These are phyloP conservation scores for Mucor piriformis DNA, from an alignment of 371 early-diverging fungal genomes.

Conservation along the genomic window DNA sequence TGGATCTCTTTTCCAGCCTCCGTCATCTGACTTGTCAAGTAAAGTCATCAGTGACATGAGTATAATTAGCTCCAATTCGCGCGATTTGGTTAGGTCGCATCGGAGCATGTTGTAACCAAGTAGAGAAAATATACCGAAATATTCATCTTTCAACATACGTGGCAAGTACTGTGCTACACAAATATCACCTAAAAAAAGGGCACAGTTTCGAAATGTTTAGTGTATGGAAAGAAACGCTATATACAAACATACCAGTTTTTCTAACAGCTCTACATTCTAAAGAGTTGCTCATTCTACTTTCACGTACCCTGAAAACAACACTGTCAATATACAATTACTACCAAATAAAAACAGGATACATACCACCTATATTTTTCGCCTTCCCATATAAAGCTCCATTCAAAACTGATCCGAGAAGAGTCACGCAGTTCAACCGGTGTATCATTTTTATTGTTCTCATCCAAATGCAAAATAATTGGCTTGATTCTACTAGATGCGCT, in stretches of 20 bases:
- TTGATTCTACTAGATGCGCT: conserved; percentile 32
- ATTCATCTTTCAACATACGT: conserved; percentile 42
- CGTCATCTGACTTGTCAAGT: conserved; percentile 48
- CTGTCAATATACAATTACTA: not conserved
- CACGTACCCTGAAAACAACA: conserved; percentile 34
- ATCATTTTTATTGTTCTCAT: conserved; percentile 14
- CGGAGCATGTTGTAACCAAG: conserved; percentile 40
- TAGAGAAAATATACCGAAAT: conserved; percentile 49
- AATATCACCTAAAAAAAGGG: conserved; percentile 28
- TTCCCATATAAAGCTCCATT: conserved; percentile 54
- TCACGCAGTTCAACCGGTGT: conserved; percentile 28
- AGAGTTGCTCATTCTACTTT: conserved; percentile 36
- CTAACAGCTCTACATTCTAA: conserved; percentile 44
- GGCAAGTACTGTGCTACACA: conserved; percentile 51
- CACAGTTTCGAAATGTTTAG: not conserved
- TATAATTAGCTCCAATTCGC: conserved; percentile 34
- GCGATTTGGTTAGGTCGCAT: conserved; percentile 24
- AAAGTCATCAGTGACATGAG: conserved; percentile 41
- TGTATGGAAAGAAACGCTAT: not conserved
- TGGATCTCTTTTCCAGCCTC: conserved; percentile 30
- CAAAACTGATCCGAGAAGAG: conserved; percentile 41
- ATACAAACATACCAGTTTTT: conserved; percentile 26
- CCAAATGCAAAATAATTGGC: conserved; percentile 36
- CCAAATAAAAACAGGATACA: not conserved
- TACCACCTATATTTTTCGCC: conserved; percentile 47